These are phyloP conservation scores for Suhomyces choctaworum DNA, from an alignment of 1,139 yeast species.

Conservation along the genomic window DNA sequence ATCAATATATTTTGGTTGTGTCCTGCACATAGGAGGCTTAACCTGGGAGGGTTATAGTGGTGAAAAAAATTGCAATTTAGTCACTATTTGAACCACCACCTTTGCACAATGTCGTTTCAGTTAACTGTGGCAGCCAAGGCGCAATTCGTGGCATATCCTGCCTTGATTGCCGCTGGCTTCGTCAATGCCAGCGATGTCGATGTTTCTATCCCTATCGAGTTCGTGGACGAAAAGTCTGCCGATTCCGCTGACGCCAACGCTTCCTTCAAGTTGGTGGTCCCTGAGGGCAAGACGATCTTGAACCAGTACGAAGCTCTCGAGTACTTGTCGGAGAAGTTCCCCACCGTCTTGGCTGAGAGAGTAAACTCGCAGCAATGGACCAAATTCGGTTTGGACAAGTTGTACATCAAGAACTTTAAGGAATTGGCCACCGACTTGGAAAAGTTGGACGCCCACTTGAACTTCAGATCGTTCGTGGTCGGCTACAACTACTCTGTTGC, in stretches of 20 bases:
- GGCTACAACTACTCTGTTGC: conserved; percentile 71
- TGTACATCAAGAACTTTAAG: conserved; percentile 84
- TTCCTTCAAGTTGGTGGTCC: conserved; percentile 45
- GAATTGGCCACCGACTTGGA: conserved; percentile 77
- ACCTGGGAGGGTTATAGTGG: too few relatives aligned
- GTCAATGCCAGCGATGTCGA: conserved; percentile 55
- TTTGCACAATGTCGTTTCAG: conserved; percentile 31
- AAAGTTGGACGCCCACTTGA: conserved; percentile 76
- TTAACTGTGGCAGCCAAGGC: conserved; percentile 85
- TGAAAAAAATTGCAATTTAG: too few relatives aligned
- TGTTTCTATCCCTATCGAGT: conserved; percentile 58
- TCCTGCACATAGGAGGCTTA: too few relatives aligned
- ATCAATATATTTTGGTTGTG: too few relatives aligned
- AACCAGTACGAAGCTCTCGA: conserved; percentile 47
- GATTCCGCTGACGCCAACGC: conserved; percentile 43
- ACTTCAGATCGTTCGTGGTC: conserved; percentile 76
- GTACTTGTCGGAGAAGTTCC: conserved; percentile 48
- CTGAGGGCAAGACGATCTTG: conserved; percentile 45
- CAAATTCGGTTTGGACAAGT: conserved; percentile 64
- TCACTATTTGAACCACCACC: neutral
- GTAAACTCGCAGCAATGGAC: conserved; percentile 58
- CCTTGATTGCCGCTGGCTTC: conserved; percentile 73
- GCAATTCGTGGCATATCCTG: conserved; percentile 76
- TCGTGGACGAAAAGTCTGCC: conserved; percentile 60
- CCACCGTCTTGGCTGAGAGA: conserved; percentile 35